Percentiles rank a stretch among this genome's conserved stretches.
phyloP scores from a whole-genome alignment of 1,284 basidiomycete genomes.

The Cutaneotrichosporon dermatis region DNA sequence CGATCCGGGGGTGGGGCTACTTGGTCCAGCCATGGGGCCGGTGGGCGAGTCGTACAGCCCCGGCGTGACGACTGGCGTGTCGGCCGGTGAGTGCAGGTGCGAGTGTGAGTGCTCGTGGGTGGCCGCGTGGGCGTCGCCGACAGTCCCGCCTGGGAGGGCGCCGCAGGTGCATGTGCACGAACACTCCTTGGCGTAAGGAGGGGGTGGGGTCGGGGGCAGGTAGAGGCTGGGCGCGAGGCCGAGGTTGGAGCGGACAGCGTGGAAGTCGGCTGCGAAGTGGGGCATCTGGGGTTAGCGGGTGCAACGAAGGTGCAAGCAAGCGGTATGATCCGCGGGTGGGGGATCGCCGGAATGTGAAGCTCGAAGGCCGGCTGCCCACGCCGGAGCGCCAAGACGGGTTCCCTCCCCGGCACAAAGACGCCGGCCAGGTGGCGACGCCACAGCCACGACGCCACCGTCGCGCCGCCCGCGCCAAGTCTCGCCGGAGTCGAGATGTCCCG shows the following conservation, averaged over 20 bases:
- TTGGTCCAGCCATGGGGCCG: background rate
- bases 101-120: background rate
- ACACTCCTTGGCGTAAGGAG: constrained; percentile 8
- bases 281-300: constrained; percentile 9
- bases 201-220: constrained; percentile 4
- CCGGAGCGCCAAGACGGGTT: too few relatives aligned
- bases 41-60: background rate
- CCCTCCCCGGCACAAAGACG: too few relatives aligned
- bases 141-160: background rate
- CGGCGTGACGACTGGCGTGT: background rate
- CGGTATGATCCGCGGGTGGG: too few relatives aligned
- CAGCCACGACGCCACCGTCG: background rate
- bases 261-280: constrained; percentile 18
- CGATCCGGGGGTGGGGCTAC: too few relatives aligned
- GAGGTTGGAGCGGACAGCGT: constrained; percentile 9
- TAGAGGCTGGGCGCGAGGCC: constrained; percentile 12
- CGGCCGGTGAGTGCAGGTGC: background rate
- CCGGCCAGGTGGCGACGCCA: background rate
- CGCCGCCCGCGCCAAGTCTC: background rate
- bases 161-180: constrained; percentile 14
- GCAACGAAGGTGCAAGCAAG: too few relatives aligned
- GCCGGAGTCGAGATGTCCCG: background rate
- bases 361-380: too few relatives aligned
- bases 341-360: too few relatives aligned
- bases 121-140: background rate